Conservation (phyloP, 176 grass and related monocot genomes). For the Triticum aestivum region IWGSC_CS_RefSeq_v2.1 NC_057807.1:38078164-38078663, state of each 20-base stretch:
- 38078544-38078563: no score
- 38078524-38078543: no score
- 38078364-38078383: no score
- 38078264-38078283: background rate
- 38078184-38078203: background rate
- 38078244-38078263: background rate
- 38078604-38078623: background rate
- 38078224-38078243: background rate
- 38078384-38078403: no score
- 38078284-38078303: background rate
- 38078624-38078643: background rate
- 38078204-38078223: background rate
- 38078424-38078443: background rate
- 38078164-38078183: no score
- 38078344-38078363: background rate
- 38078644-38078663: background rate
- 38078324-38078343: background rate
- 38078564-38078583: no score
- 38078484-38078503: background rate
- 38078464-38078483: background rate
- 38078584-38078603: no score
- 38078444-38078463: background rate
- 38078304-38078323: background rate
- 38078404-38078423: background rate
- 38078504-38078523: background rate